Percentiles rank a stretch among this genome's conserved stretches.
phyloP scores from a whole-genome alignment of 176 grass and related monocot genomes.

The Carex cristatella region DNA sequence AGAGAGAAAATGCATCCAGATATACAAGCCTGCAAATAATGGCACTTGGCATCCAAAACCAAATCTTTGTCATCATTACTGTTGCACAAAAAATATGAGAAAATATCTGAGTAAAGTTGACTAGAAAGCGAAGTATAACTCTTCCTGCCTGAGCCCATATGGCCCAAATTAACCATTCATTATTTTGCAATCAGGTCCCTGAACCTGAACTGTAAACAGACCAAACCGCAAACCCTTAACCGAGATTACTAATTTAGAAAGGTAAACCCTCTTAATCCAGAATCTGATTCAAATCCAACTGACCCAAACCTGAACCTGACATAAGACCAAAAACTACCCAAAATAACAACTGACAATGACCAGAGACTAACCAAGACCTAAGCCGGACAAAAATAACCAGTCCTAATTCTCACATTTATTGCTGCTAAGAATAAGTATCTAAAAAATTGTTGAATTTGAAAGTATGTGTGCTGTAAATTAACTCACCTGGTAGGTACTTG shows the following conservation, averaged over 20 bases:
- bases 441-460: not conserved
- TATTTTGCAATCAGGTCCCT: not conserved
- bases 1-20: constrained; percentile 52
- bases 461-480: not conserved
- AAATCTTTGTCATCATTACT: constrained; percentile 43
- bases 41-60: constrained; percentile 65
- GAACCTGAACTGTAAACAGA: not conserved
- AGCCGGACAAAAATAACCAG: not conserved
- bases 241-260: not conserved
- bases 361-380: not conserved
- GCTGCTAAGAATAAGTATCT: not conserved
- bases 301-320: not conserved
- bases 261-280: not conserved
- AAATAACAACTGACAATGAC: not conserved
- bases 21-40: constrained; percentile 69
- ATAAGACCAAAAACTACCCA: not conserved
- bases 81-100: constrained; percentile 29
- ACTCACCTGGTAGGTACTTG: constrained; percentile 46
- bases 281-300: not conserved
- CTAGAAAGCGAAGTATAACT: not conserved
- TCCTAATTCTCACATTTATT: not conserved
- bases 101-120: constrained; percentile 10
- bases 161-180: not conserved
- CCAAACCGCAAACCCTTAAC: not conserved
- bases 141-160: not conserved